Conservation (phyloP, 352 stramenopile genomes). For the Thraustotheca clavata region DNA sequence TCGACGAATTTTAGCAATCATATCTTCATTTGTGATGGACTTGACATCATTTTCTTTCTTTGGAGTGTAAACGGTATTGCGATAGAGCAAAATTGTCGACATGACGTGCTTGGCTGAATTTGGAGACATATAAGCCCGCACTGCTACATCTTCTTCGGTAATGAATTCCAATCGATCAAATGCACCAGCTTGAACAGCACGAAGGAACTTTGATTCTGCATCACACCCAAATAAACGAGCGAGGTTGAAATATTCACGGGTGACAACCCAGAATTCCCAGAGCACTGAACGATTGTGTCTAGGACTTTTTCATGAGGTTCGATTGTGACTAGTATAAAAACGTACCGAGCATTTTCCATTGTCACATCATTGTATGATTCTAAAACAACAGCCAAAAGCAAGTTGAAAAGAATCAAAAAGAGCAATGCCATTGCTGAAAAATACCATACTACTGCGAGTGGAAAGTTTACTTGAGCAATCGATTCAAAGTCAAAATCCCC, state of each 20-base stretch:
- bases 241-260: background rate
- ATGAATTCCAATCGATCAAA: background rate
- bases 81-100: background rate
- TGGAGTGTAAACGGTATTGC: background rate
- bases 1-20: background rate
- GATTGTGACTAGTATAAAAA: background rate
- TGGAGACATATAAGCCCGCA: background rate
- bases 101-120: background rate
- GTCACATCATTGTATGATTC: conserved; percentile 17
- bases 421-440: conserved; percentile 6
- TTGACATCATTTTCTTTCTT: background rate
- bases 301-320: background rate
- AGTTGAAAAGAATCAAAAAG: conserved; percentile 16
- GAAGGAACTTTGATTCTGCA: background rate
- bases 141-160: background rate
- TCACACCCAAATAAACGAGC: background rate
- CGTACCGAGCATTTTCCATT: background rate
- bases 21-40: background rate
- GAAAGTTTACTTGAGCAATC: background rate
- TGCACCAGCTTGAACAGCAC: background rate
- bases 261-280: background rate
- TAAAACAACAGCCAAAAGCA: conserved; percentile 17
- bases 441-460: conserved; percentile 3
- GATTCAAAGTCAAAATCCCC: conserved; percentile 17
- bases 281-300: background rate